A percentile compares a stretch with the other conserved stretches of the same genome.
phyloP scores from a whole-genome alignment of 495 filamentous ascomycete species.

The Aspergillus bertholletiae region DNA sequence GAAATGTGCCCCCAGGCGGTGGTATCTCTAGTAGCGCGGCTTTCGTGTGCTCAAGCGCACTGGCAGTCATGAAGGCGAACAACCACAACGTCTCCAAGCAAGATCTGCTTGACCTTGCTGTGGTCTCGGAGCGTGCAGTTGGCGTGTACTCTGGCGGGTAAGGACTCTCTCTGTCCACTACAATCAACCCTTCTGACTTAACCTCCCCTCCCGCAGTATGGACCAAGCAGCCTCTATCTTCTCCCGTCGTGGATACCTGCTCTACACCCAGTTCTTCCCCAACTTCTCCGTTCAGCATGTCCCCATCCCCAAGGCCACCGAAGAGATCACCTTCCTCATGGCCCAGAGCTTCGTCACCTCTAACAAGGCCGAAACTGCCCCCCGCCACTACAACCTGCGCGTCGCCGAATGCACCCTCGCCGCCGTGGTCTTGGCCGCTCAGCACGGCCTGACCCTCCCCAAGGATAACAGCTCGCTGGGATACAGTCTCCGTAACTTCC shows the following conservation, averaged over 20 bases:
- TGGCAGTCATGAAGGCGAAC: slow-evolving; percentile 86
- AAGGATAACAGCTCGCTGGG: slow-evolving; percentile 80
- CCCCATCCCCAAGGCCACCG: slow-evolving; percentile 75
- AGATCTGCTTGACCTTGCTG: slow-evolving; percentile 82
- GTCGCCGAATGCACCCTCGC: slow-evolving; percentile 94
- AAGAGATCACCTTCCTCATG: slow-evolving; percentile 86
- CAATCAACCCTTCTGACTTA: neutral
- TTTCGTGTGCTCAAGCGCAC: slow-evolving; percentile 84
- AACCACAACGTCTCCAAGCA: slow-evolving; percentile 84
- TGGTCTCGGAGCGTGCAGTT: slow-evolving; percentile 90
- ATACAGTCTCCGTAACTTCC: slow-evolving; percentile 80
- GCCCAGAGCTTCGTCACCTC: slow-evolving; percentile 91
- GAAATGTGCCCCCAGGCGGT: slow-evolving; percentile 85
- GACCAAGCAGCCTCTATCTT: slow-evolving; percentile 98
- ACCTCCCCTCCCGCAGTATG: slow-evolving; percentile 60
- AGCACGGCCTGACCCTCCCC: slow-evolving; percentile 61
- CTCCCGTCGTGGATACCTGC: slow-evolving; percentile 74
- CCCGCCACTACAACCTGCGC: slow-evolving; percentile 91
- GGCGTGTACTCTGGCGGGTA: slow-evolving; percentile 95
- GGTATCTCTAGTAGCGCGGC: slow-evolving; percentile 92
- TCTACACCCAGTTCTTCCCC: slow-evolving; percentile 88
- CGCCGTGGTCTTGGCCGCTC: slow-evolving; percentile 67
- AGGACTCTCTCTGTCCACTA: slow-evolving; percentile 22
- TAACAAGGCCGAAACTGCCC: slow-evolving; percentile 91
- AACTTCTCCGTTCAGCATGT: slow-evolving; percentile 71